Evolutionary conservation across 768 basidiomycete genomes (phyloP), one percentile per base, ranked within the genome.

Genomic region (Xerocomellus chrysenteron): DNA sequence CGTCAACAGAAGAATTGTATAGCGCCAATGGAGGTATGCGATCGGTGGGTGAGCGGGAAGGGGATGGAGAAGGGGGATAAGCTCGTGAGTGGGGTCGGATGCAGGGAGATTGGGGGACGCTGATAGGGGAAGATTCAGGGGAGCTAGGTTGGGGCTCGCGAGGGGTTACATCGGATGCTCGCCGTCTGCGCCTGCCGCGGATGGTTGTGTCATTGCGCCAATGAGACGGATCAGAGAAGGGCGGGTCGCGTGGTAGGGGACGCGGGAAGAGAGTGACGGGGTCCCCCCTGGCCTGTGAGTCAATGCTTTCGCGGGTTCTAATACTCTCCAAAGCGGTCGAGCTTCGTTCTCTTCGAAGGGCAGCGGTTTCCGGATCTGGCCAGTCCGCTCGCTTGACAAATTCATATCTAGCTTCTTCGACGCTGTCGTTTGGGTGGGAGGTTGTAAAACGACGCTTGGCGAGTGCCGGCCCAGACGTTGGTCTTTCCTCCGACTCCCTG

Each of bases 301-400:
- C 65, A 2, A 65, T 55, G 59, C 70, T 75, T 48, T 87, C 86
- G 57, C 81, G 75, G n/a, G 82, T 80, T 65, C 75, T 76, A 17
- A 79, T 75, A 19, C 82, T 78, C 55, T 87, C 83, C 52, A 88
- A 68, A 21, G 76, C 78, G 19, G 84, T 82, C 36, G 79, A 75
- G 65, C 88, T 90, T 69, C 80, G 84, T 66, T 88, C 86, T 55
- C 88, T 77, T 54, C 88, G 78, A 47, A 85, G 75, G 19, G 85
- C 87, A 53, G 84, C 87, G 6, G 82, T 76, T 73, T 90, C 90
- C 40, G 87, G 82, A 69, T 90, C 89, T 2, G 87, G 88, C 91
- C 91, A 92, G 61, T 89, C 90, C 16, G 91, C 85, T 42, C 90
- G 82, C 68, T 90, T 91, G 46, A 92, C 88, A 63, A 90, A 91